A percentile compares a stretch with the other conserved stretches of the same genome.
Conservation (phyloP, 2,329 filamentous ascomycete species). For the Clarireedia sp. region DNA sequence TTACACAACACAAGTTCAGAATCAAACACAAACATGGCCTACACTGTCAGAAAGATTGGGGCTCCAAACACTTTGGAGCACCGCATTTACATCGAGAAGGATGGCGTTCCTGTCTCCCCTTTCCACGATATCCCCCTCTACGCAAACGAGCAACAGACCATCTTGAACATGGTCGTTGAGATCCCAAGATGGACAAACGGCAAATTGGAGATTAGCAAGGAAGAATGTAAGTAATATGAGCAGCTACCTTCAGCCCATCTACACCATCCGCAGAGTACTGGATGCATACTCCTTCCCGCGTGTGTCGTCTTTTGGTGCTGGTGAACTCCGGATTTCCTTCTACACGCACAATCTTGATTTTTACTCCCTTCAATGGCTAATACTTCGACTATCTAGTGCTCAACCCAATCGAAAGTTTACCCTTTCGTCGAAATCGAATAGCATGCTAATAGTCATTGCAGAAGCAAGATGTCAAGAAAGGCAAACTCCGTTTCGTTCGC, state of each 20-base stretch:
- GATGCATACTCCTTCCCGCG: too few species aligned
- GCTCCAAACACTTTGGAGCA: slow-evolving; percentile 91
- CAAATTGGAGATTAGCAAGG: slow-evolving; percentile 71
- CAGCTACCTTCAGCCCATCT: too few species aligned
- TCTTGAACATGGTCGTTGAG: slow-evolving; percentile 99
- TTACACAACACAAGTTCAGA: slow-evolving; percentile 7
- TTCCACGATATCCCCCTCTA: slow-evolving; percentile 99
- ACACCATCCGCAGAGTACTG: too few species aligned
- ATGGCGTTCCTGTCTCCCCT: slow-evolving; percentile 86
- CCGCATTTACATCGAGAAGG: slow-evolving; percentile 95
- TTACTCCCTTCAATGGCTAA: background rate
- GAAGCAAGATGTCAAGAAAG: slow-evolving; percentile 99
- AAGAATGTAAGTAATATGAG: slow-evolving; percentile 43
- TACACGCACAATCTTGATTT: background rate
- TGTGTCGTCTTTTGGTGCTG: background rate
- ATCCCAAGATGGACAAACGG: slow-evolving; percentile 99
- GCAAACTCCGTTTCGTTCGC: slow-evolving; percentile 97
- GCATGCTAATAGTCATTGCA: slow-evolving; percentile 2
- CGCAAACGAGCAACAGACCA: slow-evolving; percentile 89
- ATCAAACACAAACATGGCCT: slow-evolving; percentile 28
- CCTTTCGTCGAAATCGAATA: background rate
- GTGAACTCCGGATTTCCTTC: background rate
- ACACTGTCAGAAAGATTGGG: slow-evolving; percentile 78
- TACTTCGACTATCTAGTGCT: slow-evolving; percentile 2
- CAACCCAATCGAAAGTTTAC: slow-evolving; percentile 9